A percentile compares a stretch with the other conserved stretches of the same genome.
Conservation (phyloP, 164 flowering plant species). For the Platanus orientalis region DNA sequence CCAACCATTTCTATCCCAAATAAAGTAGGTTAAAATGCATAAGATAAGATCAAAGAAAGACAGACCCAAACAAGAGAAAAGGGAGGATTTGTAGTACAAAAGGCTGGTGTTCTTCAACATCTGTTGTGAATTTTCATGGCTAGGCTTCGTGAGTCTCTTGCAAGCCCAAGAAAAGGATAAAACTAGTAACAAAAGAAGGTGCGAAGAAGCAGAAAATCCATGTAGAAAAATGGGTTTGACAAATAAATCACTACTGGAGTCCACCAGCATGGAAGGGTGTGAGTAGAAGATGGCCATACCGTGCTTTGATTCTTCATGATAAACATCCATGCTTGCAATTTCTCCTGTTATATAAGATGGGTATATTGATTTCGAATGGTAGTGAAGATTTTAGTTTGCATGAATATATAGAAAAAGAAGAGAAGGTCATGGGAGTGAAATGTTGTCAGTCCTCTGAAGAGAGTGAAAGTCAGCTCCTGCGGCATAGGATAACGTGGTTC, state of each 20-base stretch:
- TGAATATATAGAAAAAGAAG: no score
- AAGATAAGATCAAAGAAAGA: slow-evolving; percentile 40
- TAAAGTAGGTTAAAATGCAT: slow-evolving; percentile 35
- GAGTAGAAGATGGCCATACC: slow-evolving; percentile 12
- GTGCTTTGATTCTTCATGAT: slow-evolving; percentile 5
- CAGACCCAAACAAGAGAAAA: slow-evolving; percentile 37
- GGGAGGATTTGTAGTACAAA: slow-evolving; percentile 25
- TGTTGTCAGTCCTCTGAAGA: no score
- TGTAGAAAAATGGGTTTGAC: slow-evolving; percentile 42
- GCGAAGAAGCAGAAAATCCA: no score
- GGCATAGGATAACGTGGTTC: no score
- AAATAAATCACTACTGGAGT: slow-evolving; percentile 24
- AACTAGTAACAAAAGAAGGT: no score
- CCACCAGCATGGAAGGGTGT: neutral
- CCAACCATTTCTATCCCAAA: slow-evolving; percentile 57
- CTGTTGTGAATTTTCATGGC: slow-evolving; percentile 16
- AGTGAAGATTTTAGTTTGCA: no score
- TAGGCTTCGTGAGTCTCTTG: no score
- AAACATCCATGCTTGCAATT: slow-evolving; percentile 20
- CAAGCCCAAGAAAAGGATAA: slow-evolving; percentile 34
- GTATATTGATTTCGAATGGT: no score
- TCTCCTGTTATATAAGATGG: no score
- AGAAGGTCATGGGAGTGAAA: no score
- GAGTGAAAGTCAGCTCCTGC: no score
- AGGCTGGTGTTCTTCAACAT: slow-evolving; percentile 14